A percentile compares a stretch with the other conserved stretches of the same genome.
These are phyloP conservation scores for Bacidia gigantensis DNA, from an alignment of 495 filamentous ascomycete species.

Conservation along the genomic window DNA sequence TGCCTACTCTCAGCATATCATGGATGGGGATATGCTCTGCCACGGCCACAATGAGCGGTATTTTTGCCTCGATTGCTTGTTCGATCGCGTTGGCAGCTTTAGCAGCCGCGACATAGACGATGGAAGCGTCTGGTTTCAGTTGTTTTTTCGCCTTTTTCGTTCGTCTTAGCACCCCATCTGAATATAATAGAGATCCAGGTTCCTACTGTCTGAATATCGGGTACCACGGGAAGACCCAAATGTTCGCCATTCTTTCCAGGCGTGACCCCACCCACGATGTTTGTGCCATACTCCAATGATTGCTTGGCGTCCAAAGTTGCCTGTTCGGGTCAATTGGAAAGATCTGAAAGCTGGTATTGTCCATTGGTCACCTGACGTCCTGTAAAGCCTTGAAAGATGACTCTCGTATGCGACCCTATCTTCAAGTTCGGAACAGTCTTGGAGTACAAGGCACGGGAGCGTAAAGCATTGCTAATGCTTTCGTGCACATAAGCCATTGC, in stretches of 20 bases:
- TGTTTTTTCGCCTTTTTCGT: conserved; percentile 63
- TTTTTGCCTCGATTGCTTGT: conserved; percentile 78
- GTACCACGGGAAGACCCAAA: conserved; percentile 65
- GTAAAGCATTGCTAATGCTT: too few relatives aligned
- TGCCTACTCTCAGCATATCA: conserved; percentile 61
- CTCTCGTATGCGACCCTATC: conserved; percentile 63
- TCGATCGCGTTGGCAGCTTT: conserved; percentile 68
- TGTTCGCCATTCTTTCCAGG: conserved; percentile 67
- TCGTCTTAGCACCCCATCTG: too few relatives aligned
- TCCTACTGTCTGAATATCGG: conserved; percentile 50
- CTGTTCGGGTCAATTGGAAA: conserved; percentile 21
- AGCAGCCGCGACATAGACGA: conserved; percentile 71
- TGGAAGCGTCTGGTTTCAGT: conserved; percentile 72
- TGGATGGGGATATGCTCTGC: conserved; percentile 86
- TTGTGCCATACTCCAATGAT: conserved; percentile 73
- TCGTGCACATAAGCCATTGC: too few relatives aligned
- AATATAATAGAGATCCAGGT: too few relatives aligned
- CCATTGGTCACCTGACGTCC: conserved; percentile 29
- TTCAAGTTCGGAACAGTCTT: conserved; percentile 64
- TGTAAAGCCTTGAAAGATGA: conserved; percentile 85
- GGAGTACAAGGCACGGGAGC: conserved; percentile 36
- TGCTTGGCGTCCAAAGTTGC: conserved; percentile 76
- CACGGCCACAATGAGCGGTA: conserved; percentile 76
- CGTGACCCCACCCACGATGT: conserved; percentile 76
- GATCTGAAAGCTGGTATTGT: background rate